A percentile compares a stretch with the other conserved stretches of the same genome.
Conservation (phyloP, 78 protist genomes). For the Neovahlkampfia damariscottae region DNA sequence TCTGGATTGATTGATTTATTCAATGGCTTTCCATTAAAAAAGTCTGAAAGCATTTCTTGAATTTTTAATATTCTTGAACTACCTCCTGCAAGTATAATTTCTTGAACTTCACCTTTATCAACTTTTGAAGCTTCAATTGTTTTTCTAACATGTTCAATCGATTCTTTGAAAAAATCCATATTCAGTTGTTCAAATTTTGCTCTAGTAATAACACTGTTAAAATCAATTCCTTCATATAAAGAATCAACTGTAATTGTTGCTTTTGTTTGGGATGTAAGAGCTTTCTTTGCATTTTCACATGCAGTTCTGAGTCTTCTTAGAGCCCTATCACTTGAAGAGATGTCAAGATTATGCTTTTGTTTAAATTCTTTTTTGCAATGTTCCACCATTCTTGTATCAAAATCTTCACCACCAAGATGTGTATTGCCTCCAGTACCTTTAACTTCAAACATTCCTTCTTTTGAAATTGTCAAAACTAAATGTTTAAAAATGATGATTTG, state of each 20-base stretch:
- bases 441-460: constrained; percentile 96
- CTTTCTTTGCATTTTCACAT: constrained; percentile 88
- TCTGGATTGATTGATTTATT: constrained; percentile 94
- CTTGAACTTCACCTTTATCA: constrained; percentile 78
- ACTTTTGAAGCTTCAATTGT: constrained; percentile 82
- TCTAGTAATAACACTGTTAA: constrained; percentile 87
- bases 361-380: constrained; percentile 66
- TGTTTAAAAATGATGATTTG: no score
- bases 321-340: constrained; percentile 58
- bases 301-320: constrained; percentile 80
- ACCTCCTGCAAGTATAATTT: constrained; percentile 97
- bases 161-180: constrained; percentile 83
- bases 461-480: constrained; percentile 84
- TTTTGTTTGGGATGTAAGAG: constrained; percentile 68
- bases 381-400: constrained; percentile 85
- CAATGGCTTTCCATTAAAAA: constrained; percentile 93
- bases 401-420: constrained; percentile 97
- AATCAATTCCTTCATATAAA: constrained; percentile 86
- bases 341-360: constrained; percentile 76
- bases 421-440: constrained; percentile 94
- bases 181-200: constrained; percentile 96
- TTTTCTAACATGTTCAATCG: constrained; percentile 80
- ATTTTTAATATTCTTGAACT: constrained; percentile 96
- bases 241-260: constrained; percentile 56
- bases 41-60: constrained; percentile 81